Percentiles rank a stretch among this genome's conserved stretches.
Conservation (phyloP, 441 rosid genomes). For the Populus hybrid region DNA sequence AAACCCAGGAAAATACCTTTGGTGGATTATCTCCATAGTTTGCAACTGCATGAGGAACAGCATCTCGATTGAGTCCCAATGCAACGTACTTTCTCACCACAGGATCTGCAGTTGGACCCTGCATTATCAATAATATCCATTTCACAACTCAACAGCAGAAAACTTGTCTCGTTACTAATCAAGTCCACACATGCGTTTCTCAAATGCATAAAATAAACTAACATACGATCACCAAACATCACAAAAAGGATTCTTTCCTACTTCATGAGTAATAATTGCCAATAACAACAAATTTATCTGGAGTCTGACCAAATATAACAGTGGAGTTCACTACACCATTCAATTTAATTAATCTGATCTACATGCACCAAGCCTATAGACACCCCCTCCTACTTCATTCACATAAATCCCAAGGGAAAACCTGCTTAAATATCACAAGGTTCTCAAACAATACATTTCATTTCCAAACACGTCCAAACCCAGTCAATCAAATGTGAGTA, state of each 20-base stretch:
- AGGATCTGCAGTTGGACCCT: slow-evolving; percentile 58
- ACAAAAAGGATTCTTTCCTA: neutral
- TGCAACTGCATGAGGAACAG: slow-evolving; percentile 73
- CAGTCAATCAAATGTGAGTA: neutral
- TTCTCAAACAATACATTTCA: neutral
- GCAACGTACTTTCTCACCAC: slow-evolving; percentile 68
- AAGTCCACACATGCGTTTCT: neutral
- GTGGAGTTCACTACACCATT: neutral
- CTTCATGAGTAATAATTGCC: neutral
- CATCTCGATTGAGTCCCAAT: slow-evolving; percentile 68
- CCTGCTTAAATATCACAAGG: neutral
- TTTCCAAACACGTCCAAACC: too few relatives aligned
- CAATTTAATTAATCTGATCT: neutral
- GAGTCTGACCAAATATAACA: neutral
- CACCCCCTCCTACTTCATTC: neutral
- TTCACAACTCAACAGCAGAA: neutral
- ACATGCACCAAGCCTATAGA: neutral
- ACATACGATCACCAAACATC: too few relatives aligned
- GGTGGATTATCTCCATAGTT: slow-evolving; percentile 84
- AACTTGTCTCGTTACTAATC: neutral
- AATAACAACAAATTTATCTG: neutral
- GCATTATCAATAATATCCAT: slow-evolving; percentile 21
- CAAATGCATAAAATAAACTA: neutral
- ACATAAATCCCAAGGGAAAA: neutral
- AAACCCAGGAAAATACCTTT: slow-evolving; percentile 42